These are phyloP conservation scores for Magnolia kwangsiensis DNA, from an alignment of 164 flowering plant genomes.

Conservation along the genomic window DNA sequence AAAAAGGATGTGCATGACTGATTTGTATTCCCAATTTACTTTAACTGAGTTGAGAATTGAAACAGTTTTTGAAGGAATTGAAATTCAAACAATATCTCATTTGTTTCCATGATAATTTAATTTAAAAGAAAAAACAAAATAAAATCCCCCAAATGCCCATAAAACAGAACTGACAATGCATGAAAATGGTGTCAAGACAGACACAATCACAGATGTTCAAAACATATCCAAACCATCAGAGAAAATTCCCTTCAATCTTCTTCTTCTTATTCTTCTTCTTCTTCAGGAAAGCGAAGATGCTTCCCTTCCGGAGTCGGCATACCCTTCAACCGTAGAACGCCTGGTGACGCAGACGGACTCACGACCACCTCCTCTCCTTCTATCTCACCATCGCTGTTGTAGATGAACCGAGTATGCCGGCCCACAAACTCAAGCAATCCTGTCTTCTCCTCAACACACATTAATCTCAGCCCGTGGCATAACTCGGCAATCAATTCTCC, in stretches of 20 bases:
- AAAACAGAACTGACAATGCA: no score
- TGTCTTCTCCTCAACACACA: conserved; percentile 13
- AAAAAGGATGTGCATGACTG: no score
- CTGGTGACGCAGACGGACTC: conserved; percentile 3
- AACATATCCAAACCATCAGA: not conserved
- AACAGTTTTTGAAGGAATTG: no score
- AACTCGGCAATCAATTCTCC: conserved; percentile 3
- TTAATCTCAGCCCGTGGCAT: conserved; percentile 14
- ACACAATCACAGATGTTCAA: not conserved
- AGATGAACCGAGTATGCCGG: conserved; percentile 19
- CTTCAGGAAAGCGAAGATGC: conserved; percentile 22
- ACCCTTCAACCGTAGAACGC: conserved; percentile 16
- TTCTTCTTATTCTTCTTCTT: conserved; percentile 17
- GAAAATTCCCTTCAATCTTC: conserved; percentile 5
- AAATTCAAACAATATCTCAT: no score
- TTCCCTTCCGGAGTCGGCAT: conserved; percentile 20
- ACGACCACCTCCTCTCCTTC: conserved; percentile 17
- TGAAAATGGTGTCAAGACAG: conserved; percentile 1
- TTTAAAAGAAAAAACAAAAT: no score
- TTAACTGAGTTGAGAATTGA: no score
- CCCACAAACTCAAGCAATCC: conserved; percentile 8
- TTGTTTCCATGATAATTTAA: no score
- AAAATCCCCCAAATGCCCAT: no score
- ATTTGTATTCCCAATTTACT: no score
- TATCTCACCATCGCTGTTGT: conserved; percentile 20